These are phyloP conservation scores for Byssothecium circinans DNA, from an alignment of 2,329 filamentous ascomycete genomes.

Conservation along the genomic window DNA sequence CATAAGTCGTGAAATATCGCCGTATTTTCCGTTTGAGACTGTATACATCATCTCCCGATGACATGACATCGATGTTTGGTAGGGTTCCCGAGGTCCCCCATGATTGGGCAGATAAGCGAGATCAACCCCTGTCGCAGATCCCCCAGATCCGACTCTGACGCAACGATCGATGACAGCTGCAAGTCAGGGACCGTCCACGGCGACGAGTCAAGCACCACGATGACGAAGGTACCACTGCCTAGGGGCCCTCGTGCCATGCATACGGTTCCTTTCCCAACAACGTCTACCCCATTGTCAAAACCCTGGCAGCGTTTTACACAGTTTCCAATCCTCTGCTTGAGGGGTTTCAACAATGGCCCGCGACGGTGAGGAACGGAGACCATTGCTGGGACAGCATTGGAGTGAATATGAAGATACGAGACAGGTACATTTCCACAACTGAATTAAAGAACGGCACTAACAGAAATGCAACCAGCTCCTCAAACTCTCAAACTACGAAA, in stretches of 20 bases:
- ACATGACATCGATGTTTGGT: too few relatives aligned
- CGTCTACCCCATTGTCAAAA: too few relatives aligned
- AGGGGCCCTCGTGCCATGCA: background rate
- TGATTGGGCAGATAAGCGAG: too few relatives aligned
- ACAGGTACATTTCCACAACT: too few relatives aligned
- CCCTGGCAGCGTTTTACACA: too few relatives aligned
- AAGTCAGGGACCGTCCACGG: background rate
- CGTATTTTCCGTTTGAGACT: too few relatives aligned
- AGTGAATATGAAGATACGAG: slow-evolving; percentile 36
- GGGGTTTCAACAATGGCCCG: slow-evolving; percentile 18
- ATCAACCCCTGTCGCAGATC: too few relatives aligned
- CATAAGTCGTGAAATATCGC: too few relatives aligned
- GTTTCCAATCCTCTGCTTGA: background rate
- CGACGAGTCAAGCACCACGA: background rate
- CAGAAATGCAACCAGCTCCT: slow-evolving; percentile 16
- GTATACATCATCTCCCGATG: too few relatives aligned
- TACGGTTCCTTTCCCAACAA: too few relatives aligned
- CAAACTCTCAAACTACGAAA: slow-evolving; percentile 32
- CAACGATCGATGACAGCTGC: slow-evolving; percentile 1
- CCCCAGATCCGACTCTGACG: background rate
- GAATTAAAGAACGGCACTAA: too few relatives aligned
- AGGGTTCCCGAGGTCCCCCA: too few relatives aligned
- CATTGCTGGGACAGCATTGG: slow-evolving; percentile 41
- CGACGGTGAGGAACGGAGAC: slow-evolving; percentile 40
- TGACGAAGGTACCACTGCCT: background rate